These are phyloP conservation scores for Triangularia setosa DNA, from an alignment of 2,329 filamentous ascomycete species.

Conservation along the genomic window DNA sequence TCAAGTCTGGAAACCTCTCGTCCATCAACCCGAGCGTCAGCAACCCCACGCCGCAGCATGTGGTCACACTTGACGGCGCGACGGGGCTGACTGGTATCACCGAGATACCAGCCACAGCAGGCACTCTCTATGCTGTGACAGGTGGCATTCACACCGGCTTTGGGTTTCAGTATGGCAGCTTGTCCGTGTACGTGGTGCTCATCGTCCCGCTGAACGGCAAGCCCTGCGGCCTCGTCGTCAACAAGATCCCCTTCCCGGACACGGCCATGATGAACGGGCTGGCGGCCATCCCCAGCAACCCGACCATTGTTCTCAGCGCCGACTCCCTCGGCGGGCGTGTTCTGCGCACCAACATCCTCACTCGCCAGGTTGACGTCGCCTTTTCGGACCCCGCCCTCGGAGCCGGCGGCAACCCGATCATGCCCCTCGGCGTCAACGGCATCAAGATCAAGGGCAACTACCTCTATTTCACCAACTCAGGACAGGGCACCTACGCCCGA, in stretches of 20 bases:
- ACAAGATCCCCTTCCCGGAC: slow-evolving; percentile 5
- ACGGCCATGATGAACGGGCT: slow-evolving; percentile 12
- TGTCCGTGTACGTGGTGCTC: background rate
- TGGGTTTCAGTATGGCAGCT: background rate
- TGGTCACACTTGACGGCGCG: background rate
- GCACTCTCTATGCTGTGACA: background rate
- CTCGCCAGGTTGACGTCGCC: background rate
- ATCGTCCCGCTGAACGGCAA: background rate
- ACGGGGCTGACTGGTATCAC: background rate
- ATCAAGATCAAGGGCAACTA: background rate
- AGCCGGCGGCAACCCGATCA: background rate
- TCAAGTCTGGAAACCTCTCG: background rate
- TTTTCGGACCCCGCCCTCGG: slow-evolving; percentile 1
- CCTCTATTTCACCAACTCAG: slow-evolving; percentile 14
- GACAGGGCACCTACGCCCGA: background rate
- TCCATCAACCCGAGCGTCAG: background rate
- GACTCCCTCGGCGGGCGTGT: slow-evolving; percentile 3
- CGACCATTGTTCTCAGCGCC: slow-evolving; percentile 1
- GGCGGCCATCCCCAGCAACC: background rate
- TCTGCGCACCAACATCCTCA: slow-evolving; percentile 8
- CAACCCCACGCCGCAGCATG: background rate
- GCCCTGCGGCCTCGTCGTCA: background rate
- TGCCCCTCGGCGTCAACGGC: slow-evolving; percentile 9
- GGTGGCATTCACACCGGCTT: background rate
- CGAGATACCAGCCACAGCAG: background rate